These are phyloP conservation scores for Rhizopogon vinicolor DNA, from an alignment of 768 basidiomycete species.

Conservation along the genomic window DNA sequence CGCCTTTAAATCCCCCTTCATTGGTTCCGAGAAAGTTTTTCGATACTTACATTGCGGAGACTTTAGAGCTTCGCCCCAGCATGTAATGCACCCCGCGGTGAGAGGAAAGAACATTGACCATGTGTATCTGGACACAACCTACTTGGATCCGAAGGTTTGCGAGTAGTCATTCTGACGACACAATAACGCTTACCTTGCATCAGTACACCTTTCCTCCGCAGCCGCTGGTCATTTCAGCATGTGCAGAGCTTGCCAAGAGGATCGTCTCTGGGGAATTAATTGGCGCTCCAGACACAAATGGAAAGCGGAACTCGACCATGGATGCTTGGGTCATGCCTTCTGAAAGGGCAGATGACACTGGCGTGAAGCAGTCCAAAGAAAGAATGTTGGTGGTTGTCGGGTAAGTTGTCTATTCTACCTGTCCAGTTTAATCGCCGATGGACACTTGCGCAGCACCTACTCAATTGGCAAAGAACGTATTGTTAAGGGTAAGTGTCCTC, in stretches of 20 bases:
- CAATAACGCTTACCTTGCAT: constrained; percentile 5
- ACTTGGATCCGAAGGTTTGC: constrained; percentile 77
- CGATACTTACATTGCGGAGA: constrained; percentile 96
- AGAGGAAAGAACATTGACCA: constrained; percentile 79
- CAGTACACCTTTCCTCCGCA: constrained; percentile 96
- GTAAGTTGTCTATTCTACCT: constrained; percentile 32
- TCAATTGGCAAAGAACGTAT: constrained; percentile 97
- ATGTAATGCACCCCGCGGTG: constrained; percentile 81
- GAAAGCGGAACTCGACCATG: constrained; percentile 34
- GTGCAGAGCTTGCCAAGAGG: constrained; percentile 73
- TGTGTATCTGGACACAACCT: constrained; percentile 95
- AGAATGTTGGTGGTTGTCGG: constrained; percentile 65
- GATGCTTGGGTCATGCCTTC: constrained; percentile 44
- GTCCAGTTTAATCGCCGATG: not conserved
- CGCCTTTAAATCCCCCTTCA: constrained; percentile 59
- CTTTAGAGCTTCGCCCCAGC: constrained; percentile 84
- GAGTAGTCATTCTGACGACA: not conserved
- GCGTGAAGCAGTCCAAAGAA: constrained; percentile 33
- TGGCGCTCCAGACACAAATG: constrained; percentile 18
- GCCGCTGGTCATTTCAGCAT: constrained; percentile 89
- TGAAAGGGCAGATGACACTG: constrained; percentile 16
- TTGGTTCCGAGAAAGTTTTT: constrained; percentile 69
- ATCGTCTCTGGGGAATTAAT: constrained; percentile 41
- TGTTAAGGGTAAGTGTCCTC: constrained; percentile 67
- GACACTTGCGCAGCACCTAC: constrained; percentile 65